Conservation (phyloP, 106 monocot genomes). For the Apostasia ramifera region DNA sequence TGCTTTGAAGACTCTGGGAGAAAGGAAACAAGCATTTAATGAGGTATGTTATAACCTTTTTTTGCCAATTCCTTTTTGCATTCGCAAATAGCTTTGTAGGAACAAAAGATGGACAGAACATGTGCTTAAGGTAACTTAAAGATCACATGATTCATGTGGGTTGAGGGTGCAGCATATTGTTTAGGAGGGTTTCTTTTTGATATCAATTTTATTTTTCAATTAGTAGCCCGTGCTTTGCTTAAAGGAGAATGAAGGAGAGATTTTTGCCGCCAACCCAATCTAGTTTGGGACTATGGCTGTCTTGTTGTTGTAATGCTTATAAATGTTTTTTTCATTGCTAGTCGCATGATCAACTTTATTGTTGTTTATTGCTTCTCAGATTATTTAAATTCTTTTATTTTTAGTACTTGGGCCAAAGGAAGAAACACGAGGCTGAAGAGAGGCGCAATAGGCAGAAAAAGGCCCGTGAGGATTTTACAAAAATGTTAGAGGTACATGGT, state of each 20-base stretch:
- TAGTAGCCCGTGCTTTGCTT: neutral
- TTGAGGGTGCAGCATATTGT: too few relatives aligned
- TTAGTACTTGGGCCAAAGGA: constrained; percentile 93
- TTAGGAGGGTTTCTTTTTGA: neutral
- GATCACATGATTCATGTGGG: too few relatives aligned
- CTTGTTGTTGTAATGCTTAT: neutral
- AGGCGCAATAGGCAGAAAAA: constrained; percentile 85
- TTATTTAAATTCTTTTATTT: constrained; percentile 8
- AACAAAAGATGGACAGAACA: too few relatives aligned
- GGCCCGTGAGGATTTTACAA: constrained; percentile 84
- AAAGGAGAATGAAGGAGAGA: too few relatives aligned
- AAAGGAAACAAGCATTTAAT: constrained; percentile 99
- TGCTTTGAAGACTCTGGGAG: constrained; percentile 87
- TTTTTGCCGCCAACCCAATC: neutral
- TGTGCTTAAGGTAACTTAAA: too few relatives aligned
- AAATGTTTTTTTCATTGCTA: neutral
- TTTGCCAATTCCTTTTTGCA: too few relatives aligned
- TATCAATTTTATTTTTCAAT: constrained; percentile 1
- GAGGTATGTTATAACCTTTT: constrained; percentile 41
- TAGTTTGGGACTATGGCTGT: neutral
- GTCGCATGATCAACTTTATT: neutral
- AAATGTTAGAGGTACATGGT: constrained; percentile 75
- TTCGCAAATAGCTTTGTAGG: too few relatives aligned
- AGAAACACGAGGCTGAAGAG: constrained; percentile 83
- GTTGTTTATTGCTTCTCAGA: neutral